Evolutionary conservation across 768 basidiomycete species (phyloP), one percentile per base, ranked within the genome.

Genomic region (Dentipellis sp.): DNA sequence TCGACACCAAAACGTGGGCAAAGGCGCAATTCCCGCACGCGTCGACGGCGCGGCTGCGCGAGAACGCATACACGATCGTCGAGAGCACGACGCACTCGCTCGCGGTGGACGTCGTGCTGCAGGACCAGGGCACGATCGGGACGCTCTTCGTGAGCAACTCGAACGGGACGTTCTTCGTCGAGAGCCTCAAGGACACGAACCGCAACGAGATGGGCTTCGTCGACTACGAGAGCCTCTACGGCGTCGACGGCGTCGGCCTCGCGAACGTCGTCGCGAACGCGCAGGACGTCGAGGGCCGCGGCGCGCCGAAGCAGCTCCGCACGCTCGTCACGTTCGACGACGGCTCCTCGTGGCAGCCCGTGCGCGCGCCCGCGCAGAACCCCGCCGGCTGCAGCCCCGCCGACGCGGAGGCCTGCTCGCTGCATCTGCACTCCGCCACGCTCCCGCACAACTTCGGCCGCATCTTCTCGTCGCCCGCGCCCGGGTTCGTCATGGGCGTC

Each of bases 401-500:
- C 3, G 78, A 90, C 59, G 56, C 60, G 7, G 78, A 82, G 1
- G 70, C 62, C 22, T 99, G 95, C 68, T 84, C 91, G 0, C 76
- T 98, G 0, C 94, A 99, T 67, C 72, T 99, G 11, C 87, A 97
- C 69, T 97, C 94, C 6, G 92, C 98, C 21, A 94, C 94, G 0
- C 8, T 86, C 91, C 1, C 95, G 95, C 72, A 99, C 97, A 70
- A 29, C 29, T 29, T 29, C 6, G 29, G 29, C 29, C 29, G 29
- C 29, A 29, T 29, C 29, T 29, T 90, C 86, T 91, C 16, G 79
- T 97, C 34, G 98, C 98, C 71, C 5, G 95, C 94, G 0, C 95
- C 95, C 0, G 95, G 97, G 0, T 79, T 92, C 58, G 86, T 91
- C 29, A 95, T 99, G 90, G 95, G 90, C n/a, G 93, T 98, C 1